Conservation (phyloP, 495 filamentous ascomycete species). For the Hamigera avellanea region DNA sequence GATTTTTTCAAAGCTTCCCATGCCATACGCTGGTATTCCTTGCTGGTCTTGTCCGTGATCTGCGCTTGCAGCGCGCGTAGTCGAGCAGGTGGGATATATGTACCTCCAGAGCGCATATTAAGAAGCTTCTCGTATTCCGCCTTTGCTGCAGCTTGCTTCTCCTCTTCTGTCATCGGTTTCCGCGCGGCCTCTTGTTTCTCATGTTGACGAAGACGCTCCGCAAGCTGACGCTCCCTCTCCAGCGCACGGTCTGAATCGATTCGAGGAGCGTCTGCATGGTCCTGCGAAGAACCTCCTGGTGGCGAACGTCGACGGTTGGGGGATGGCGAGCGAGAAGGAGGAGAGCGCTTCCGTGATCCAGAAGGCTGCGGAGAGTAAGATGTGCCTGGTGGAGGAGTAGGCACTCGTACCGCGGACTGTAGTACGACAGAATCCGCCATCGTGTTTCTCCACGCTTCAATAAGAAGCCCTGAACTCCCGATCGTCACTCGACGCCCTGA, state of each 20-base stretch:
- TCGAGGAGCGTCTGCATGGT: constrained; percentile 30
- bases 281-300: constrained; percentile 28
- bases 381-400: constrained; percentile 49
- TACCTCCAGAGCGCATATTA: constrained; percentile 84
- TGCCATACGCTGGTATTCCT: constrained; percentile 98
- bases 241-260: constrained; percentile 43
- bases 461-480: constrained; percentile 2
- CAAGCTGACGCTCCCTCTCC: constrained; percentile 53
- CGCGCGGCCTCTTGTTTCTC: constrained; percentile 37
- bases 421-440: constrained; percentile 42
- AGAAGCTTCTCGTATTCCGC: constrained; percentile 86
- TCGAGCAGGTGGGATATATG: constrained; percentile 87
- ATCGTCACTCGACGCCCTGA: background rate
- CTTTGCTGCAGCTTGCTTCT: constrained; percentile 73
- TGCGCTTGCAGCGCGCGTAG: constrained; percentile 87
- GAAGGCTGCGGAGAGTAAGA: constrained; percentile 33
- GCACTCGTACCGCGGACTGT: constrained; percentile 57
- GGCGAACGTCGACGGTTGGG: constrained; percentile 50
- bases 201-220: constrained; percentile 45
- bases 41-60: constrained; percentile 90
- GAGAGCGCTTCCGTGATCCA: constrained; percentile 48
- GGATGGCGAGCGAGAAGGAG: constrained; percentile 52
- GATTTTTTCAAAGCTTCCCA: constrained; percentile 99
- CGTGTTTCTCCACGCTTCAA: constrained; percentile 1
- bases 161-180: constrained; percentile 63